Base-by-base conservation (phyloP, 345 rosid species). In the Cardamine occulta region DNA sequence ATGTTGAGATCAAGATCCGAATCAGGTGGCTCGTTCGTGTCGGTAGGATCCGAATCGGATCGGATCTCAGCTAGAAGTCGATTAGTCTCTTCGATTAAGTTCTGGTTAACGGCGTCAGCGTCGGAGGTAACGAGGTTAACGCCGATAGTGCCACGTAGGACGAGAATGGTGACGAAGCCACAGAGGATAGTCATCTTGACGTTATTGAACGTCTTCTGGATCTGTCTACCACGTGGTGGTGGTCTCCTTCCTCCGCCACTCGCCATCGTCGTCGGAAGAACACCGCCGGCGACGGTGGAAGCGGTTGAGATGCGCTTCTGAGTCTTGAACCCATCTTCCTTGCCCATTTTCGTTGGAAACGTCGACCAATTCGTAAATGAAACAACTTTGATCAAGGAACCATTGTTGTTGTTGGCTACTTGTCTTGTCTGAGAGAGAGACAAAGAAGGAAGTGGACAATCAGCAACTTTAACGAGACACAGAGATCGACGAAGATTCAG, bases 91-190 rank as follows among this genome's bases (percentile, higher is more conserved):
- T 89, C 96, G 60, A 89, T 78, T 6, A 94, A 44, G 51, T 89
- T 81, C 84, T 90, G 91, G 66, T 91, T 87, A 58, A 94, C 84
- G 29, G 88, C 90, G 26, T 94, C 97, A 18, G 91, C 87, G 34
- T 91, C 92, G 11, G 96, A 84, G 74, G 80, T 82, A 40, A 91
- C 81, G 61, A 94, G 80, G 79, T 80, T 88, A 11, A 94, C 84
- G 54, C 98, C 98, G 72, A 94, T 88, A 5, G 96, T 91, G 71
- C 97, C 98, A 32, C 96, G 94, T 29, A 94, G 86, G 80, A 94
- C 98, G 72, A 94, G 93, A 44, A 94, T 87, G 34, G 98, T 91
- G 44, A 93, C 93, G 81, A 93, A 89, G 53, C 98, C 94, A 59
- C 98, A 93, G 34, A 91, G 96, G 72, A 93, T 84, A 0, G 97